Evolutionary conservation across 495 filamentous ascomycete genomes (phyloP), one percentile per base, ranked within the genome.

Genomic region (Recurvomyces mirabilis): DNA sequence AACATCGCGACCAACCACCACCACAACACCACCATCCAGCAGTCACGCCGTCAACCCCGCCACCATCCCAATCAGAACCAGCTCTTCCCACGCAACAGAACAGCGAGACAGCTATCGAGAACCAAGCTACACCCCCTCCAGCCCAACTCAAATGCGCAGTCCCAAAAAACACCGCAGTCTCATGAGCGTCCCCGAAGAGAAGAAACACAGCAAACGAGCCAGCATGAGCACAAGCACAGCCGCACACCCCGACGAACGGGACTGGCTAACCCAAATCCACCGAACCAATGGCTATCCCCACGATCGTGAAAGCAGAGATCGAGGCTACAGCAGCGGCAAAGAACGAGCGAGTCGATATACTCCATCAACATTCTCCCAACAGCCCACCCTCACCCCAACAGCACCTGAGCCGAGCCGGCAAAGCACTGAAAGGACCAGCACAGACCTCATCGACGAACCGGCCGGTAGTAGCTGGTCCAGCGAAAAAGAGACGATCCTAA

Each of bases 401-500:
- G n/a, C n/a, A n/a, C n/a, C n/a, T n/a, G n/a, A n/a, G n/a, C n/a
- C n/a, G n/a, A n/a, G n/a, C n/a, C n/a, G n/a, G n/a, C n/a, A n/a
- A n/a, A n/a, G n/a, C n/a, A n/a, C n/a, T n/a, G n/a, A n/a, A n/a
- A n/a, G n/a, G n/a, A n/a, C n/a, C n/a, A n/a, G n/a, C n/a, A n/a
- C n/a, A n/a, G n/a, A n/a, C n/a, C n/a, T n/a, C n/a, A n/a, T n/a
- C n/a, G n/a, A n/a, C n/a, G n/a, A n/a, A n/a, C n/a, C n/a, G n/a
- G n/a, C n/a, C n/a, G n/a, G n/a, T n/a, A n/a, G n/a, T 10, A 30
- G 34, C 34, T 68, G 65, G 65, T 52, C 44, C n/a, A 31, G 32
- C 11, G 59, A 61, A 35, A 68, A 68, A 39, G 65, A 68, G 43
- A 61, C 74, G 63, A 83, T 94, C 35, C 65, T 96, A 11, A 67